Evolutionary conservation across 2,329 filamentous ascomycete genomes (phyloP), one percentile per base, ranked within the genome.

Genomic region (Ophiostoma tasmaniense): DNA sequence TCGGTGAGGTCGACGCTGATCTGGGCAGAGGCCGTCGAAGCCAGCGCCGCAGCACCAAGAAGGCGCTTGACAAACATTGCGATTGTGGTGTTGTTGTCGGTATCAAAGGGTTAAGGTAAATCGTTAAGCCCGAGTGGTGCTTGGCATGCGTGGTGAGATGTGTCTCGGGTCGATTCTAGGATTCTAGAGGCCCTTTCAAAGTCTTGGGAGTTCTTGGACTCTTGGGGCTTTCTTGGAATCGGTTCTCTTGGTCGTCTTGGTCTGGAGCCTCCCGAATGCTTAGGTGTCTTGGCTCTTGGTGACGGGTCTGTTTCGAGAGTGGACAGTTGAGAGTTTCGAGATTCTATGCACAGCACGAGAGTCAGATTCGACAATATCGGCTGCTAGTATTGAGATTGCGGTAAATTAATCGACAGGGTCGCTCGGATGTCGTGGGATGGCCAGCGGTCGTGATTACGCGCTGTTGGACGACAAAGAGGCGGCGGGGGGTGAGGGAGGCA

Each of bases 1-100:
- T 67, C 69, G 1, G 71, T 33, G 17, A 73, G 39, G 52, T 73
- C 71, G 65, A 73, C 69, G 4, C 50, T n/a, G 52, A 73, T 66
- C 22, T 71, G 68, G 8, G 72, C 72, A 35, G 22, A 61, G 66
- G 67, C 70, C 59, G 69, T 66, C 10, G 70, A 61, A 37, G 71
- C 72, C 35, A 52, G 67, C 14, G 68, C 70, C 42, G 66, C 72
- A 42, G 66, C 67, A 13, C 71, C 42, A 13, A 72, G 66, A 14
- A 72, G 66, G 33, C 33, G n/a, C 39, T 69, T 71, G 2, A 61
- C 52, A 35, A 70, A 22, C 5, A 67, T 64, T 14, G 69, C 35
- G 30, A 62, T 11, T 30, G 25, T 30, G 2, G 2, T 30, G 25
- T 30, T 67, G 20, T 35, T n/a, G 61, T 64, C 33, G 33, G 10